Percentiles rank a stretch among this genome's conserved stretches.
Conservation (phyloP, 2,329 filamentous ascomycete genomes). For the Aspergillus alliaceus region DNA sequence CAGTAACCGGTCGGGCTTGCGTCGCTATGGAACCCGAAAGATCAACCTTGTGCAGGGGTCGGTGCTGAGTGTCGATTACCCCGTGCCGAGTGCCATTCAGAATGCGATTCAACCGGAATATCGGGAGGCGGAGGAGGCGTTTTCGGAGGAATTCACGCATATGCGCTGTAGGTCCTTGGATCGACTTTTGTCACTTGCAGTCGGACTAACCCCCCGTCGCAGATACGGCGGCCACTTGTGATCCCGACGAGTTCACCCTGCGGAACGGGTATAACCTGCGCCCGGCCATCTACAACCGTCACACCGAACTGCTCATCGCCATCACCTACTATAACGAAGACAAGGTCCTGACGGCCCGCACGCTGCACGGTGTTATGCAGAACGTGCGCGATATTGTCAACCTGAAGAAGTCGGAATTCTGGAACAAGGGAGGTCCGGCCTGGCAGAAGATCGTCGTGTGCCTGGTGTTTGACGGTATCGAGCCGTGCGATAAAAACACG, state of each 20-base stretch:
- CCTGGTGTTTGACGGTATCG: constrained; percentile 95
- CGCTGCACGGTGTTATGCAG: constrained; percentile 96
- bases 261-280: constrained; percentile 99
- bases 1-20: constrained; percentile 68
- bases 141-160: constrained; percentile 87
- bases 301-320: constrained; percentile 94
- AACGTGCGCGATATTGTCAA: constrained; percentile 99
- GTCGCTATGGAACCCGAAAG: constrained; percentile 91
- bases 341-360: constrained; percentile 87
- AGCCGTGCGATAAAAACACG: constrained; percentile 93
- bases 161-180: constrained; percentile 70
- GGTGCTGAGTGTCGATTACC: constrained; percentile 94
- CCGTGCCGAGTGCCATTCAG: constrained; percentile 93
- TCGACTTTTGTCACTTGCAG: neutral
- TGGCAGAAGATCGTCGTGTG: constrained; percentile 99
- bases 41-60: constrained; percentile 97
- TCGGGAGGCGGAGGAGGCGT: constrained; percentile 80
- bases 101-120: constrained; percentile 94
- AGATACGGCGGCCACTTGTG: constrained; percentile 94
- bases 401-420: constrained; percentile 98
- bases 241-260: constrained; percentile 96
- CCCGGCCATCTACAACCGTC: constrained; percentile 96
- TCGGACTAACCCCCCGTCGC: constrained; percentile 7
- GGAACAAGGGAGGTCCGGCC: constrained; percentile 97
- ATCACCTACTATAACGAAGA: constrained; percentile 99